Evolutionary conservation across 192 early-diverging fungal species (phyloP), one percentile per base, ranked within the genome.

Genomic region (Spinellus fusiger): DNA sequence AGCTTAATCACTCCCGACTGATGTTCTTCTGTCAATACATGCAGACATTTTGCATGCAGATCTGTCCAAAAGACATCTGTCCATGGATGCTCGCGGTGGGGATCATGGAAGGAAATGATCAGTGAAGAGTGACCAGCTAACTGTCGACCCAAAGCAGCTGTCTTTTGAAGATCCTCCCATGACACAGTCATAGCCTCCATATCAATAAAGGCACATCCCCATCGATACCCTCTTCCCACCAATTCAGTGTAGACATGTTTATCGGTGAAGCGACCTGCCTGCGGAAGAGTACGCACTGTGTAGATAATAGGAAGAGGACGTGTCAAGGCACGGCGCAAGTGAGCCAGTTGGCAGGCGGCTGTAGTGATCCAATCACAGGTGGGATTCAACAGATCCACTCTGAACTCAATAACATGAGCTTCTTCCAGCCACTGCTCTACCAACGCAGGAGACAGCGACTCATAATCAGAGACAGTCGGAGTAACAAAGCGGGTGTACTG

Each of bases 121-220:
- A 96, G 82, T 38, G 75, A 54, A n/a, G 74, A 73, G 46, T 82
- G 73, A 8, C 82, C 85, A 1, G 18, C 26, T 4, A 59, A 18
- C 4, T 16, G 12, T 27, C 23, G 31, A 10, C 37, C 38, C 0
- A 38, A 0, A n/a, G 20, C 5, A 46, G 52, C 27, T 10, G 52
- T 16, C 0, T 27, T 0, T 20, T 52, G 15, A 2, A 61, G 35
- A 23, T 51, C 22, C 9, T 50, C 32, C 20, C 13, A 4, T 28
- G 34, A 20, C 9, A 61, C 10, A n/a, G 61, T 65, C 12, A 63
- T 65, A 31, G 91, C 74, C 66, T 96, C 93, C 6, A 96, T 76
- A 69, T 97, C 96, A 13, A 98, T 75, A 67, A 89, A 95, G 71
- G 96, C 94, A 69, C 91, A 89, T 20, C 93, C 94, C 88, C 90